Conservation (phyloP, 78 protist genomes). For the Monosiga brevicollis region DNA sequence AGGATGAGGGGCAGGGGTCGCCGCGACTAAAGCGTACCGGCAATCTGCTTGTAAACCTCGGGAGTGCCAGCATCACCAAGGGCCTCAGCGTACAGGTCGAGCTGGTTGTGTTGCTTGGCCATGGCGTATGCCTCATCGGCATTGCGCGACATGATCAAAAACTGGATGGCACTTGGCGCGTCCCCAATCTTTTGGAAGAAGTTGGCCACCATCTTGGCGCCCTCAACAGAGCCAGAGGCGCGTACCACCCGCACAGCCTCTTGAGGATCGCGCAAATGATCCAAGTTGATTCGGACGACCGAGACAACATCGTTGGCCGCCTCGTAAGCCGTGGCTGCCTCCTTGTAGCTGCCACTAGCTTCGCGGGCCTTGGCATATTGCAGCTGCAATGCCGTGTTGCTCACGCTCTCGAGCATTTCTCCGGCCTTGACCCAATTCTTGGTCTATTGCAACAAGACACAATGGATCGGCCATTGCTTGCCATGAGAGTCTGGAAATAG, state of each 20-base stretch:
- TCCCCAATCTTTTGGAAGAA: slow-evolving; percentile 27
- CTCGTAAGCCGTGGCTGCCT: slow-evolving; percentile 40
- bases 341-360: slow-evolving; percentile 9
- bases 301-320: slow-evolving; percentile 35
- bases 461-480: too few relatives aligned
- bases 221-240: slow-evolving; percentile 23
- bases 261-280: slow-evolving; percentile 18
- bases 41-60: too few relatives aligned
- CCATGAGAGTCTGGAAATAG: too few relatives aligned
- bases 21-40: too few relatives aligned
- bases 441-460: too few relatives aligned
- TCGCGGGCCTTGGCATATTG: slow-evolving; percentile 48
- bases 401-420: slow-evolving; percentile 25
- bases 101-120: slow-evolving; percentile 24
- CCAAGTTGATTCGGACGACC: slow-evolving; percentile 50
- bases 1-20: too few relatives aligned
- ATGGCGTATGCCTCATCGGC: slow-evolving; percentile 44
- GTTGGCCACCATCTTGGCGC: slow-evolving; percentile 44
- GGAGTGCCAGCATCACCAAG: too few relatives aligned
- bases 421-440: slow-evolving; percentile 28
- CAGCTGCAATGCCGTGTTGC: slow-evolving; percentile 30
- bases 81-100: neutral
- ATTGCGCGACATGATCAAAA: slow-evolving; percentile 29
- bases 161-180: slow-evolving; percentile 40
- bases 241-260: slow-evolving; percentile 51